phyloP scores from a whole-genome alignment of 2,329 filamentous ascomycete genomes.

The Phoma sp. region DNA sequence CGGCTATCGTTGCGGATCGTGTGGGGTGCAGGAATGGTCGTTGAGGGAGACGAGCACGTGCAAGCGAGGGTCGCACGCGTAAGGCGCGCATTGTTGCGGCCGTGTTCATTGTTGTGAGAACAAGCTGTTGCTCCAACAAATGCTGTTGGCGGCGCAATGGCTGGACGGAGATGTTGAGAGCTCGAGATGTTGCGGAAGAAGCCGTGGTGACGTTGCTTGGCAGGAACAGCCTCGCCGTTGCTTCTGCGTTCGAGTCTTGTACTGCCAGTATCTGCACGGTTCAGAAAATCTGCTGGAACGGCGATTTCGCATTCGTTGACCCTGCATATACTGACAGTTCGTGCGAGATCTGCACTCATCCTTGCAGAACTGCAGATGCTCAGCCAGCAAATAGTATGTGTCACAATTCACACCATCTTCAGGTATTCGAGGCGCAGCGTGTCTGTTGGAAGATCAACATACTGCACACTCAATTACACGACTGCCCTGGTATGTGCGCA shows the following conservation, averaged over 20 bases:
- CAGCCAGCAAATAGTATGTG: too few species aligned
- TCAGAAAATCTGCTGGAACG: too few species aligned
- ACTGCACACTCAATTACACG: too few species aligned
- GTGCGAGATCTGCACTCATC: too few species aligned
- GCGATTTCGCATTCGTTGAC: too few species aligned
- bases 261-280: too few species aligned
- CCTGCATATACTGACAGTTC: too few species aligned
- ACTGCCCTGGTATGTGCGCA: too few species aligned
- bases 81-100: constrained; percentile 38
- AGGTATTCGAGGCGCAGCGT: too few species aligned
- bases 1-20: constrained; percentile 33
- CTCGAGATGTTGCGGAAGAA: constrained; percentile 1
- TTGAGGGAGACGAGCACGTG: constrained; percentile 22
- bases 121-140: constrained; percentile 28
- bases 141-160: constrained; percentile 17
- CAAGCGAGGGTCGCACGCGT: constrained; percentile 33
- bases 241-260: not conserved
- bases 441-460: too few species aligned
- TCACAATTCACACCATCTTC: too few species aligned
- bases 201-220: constrained; percentile 13
- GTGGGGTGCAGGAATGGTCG: constrained; percentile 26
- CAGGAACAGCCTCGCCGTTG: not conserved
- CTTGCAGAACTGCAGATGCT: too few species aligned
- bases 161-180: not conserved
- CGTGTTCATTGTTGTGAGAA: constrained; percentile 32